These are phyloP conservation scores for Allium sativum DNA, from an alignment of 106 monocot genomes.

Conservation along the genomic window DNA sequence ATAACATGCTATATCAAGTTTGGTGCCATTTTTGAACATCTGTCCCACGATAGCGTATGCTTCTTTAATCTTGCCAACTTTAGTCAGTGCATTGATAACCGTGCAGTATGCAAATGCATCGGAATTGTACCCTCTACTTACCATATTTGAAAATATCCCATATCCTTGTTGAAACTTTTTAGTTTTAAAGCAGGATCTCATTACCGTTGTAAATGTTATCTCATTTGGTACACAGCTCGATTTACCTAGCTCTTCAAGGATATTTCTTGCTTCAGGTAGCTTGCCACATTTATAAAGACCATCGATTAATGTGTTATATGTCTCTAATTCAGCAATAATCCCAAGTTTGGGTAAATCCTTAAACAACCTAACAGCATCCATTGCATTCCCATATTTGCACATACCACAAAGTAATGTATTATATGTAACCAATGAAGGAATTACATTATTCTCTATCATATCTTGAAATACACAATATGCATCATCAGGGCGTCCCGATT, in stretches of 20 bases:
- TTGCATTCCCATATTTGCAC: conserved; percentile 54
- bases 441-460: conserved; percentile 44
- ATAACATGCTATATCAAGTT: conserved; percentile 71
- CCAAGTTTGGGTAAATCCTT: conserved; percentile 36
- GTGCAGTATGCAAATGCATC: conserved; percentile 79
- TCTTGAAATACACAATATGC: conserved; percentile 45
- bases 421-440: conserved; percentile 49
- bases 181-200: conserved; percentile 66
- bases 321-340: conserved; percentile 44
- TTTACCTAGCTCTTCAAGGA: conserved; percentile 45
- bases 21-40: conserved; percentile 40
- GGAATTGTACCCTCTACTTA: conserved; percentile 24
- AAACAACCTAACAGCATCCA: conserved; percentile 47
- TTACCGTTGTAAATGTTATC: conserved; percentile 71
- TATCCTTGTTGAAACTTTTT: conserved; percentile 54
- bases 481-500: conserved; percentile 40
- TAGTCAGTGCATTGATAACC: conserved; percentile 56
- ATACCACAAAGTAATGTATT: conserved; percentile 77
- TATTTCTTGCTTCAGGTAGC: conserved; percentile 32
- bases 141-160: conserved; percentile 41
- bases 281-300: conserved; percentile 64
- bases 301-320: conserved; percentile 69
- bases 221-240: conserved; percentile 46
- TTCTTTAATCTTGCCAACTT: conserved; percentile 43
- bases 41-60: conserved; percentile 35